Conservation (phyloP, 306 rosid genomes). For the Quercus mongolica region DNA sequence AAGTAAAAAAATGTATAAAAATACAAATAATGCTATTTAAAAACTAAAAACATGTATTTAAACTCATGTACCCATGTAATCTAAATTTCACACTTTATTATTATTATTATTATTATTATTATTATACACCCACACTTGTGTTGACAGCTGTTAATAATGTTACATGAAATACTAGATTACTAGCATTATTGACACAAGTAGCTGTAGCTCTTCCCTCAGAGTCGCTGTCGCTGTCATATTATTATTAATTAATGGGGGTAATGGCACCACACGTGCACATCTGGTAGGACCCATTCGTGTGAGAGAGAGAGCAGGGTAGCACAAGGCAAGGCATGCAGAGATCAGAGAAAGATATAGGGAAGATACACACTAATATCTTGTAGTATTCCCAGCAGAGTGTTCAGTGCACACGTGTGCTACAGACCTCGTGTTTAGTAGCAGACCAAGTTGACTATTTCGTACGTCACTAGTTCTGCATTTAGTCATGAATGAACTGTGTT, state of each 20-base stretch:
- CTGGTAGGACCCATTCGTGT: constrained; percentile 34
- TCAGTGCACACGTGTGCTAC: constrained; percentile 26
- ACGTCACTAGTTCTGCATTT: too few relatives aligned
- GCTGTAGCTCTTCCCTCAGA: not conserved
- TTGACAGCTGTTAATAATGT: too few relatives aligned
- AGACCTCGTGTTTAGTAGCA: constrained; percentile 30
- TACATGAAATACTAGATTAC: too few relatives aligned
- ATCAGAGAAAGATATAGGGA: constrained; percentile 9
- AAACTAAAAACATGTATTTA: too few relatives aligned
- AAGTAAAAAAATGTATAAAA: too few relatives aligned
- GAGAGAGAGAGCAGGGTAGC: not conserved
- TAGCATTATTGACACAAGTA: too few relatives aligned
- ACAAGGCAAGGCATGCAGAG: too few relatives aligned
- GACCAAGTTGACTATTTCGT: constrained; percentile 12
- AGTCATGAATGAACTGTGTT: too few relatives aligned
- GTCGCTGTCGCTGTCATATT: constrained; percentile 3
- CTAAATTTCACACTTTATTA: too few relatives aligned
- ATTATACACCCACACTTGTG: too few relatives aligned
- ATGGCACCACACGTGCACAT: constrained; percentile 28
- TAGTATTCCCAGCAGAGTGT: not conserved
- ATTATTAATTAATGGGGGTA: not conserved
- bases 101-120: too few relatives aligned
- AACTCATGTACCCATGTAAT: fast-evolving
- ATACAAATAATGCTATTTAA: too few relatives aligned
- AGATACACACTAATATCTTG: not conserved